These are phyloP conservation scores for Basidiobolus meristosporus DNA, from an alignment of 371 early-diverging fungal species.

Conservation along the genomic window DNA sequence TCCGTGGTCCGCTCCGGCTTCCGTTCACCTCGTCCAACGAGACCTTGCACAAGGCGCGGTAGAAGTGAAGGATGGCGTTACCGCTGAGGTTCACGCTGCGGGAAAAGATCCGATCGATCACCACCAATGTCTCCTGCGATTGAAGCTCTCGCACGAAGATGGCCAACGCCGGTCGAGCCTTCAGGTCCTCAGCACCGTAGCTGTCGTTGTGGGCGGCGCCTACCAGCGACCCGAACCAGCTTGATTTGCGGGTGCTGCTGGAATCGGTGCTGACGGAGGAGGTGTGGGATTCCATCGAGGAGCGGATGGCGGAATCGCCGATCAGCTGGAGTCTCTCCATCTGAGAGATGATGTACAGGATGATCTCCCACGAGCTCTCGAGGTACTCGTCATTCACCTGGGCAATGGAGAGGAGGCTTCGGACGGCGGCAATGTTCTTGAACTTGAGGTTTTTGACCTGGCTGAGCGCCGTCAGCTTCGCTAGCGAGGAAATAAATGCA, in stretches of 20 bases:
- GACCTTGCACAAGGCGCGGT: slow-evolving; percentile 61
- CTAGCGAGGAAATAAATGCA: slow-evolving; percentile 74
- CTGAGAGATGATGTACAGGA: slow-evolving; percentile 70
- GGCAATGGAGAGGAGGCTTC: slow-evolving; percentile 63
- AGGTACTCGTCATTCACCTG: slow-evolving; percentile 66
- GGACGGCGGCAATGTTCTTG: slow-evolving; percentile 80
- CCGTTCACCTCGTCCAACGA: slow-evolving; percentile 81
- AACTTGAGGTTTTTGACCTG: slow-evolving; percentile 61
- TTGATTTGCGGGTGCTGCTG: too few relatives aligned
- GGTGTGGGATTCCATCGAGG: slow-evolving; percentile 5
- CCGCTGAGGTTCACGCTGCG: slow-evolving; percentile 22
- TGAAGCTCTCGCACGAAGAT: slow-evolving; percentile 25
- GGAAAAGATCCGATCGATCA: slow-evolving; percentile 70
- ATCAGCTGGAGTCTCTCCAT: slow-evolving; percentile 59
- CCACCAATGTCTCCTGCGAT: slow-evolving; percentile 48
- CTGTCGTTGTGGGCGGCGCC: too few relatives aligned
- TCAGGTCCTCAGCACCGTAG: too few relatives aligned
- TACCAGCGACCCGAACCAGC: too few relatives aligned
- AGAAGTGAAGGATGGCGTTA: slow-evolving; percentile 73
- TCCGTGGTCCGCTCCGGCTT: slow-evolving; percentile 37
- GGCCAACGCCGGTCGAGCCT: slow-evolving; percentile 9
- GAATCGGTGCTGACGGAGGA: slow-evolving; percentile 1
- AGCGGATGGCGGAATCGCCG: slow-evolving; percentile 16
- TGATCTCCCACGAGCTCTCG: slow-evolving; percentile 74
- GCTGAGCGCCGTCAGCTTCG: slow-evolving; percentile 68